phyloP scores from a whole-genome alignment of 495 filamentous ascomycete species.

The Opeltia flavorubescens region DNA sequence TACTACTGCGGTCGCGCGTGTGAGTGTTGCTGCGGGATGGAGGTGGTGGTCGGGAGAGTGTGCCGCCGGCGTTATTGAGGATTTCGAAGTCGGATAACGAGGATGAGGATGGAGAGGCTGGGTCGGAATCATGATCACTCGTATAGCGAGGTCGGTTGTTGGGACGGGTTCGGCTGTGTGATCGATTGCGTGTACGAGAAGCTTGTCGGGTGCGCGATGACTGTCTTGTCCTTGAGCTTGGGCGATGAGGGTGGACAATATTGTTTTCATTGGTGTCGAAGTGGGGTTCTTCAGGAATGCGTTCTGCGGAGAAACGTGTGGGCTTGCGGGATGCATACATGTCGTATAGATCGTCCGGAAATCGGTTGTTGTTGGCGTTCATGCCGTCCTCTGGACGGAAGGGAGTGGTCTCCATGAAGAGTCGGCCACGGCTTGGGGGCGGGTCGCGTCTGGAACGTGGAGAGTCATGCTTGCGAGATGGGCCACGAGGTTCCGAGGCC shows the following conservation, averaged over 20 bases:
- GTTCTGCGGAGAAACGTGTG: constrained; percentile 3
- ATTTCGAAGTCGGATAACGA: constrained; percentile 53
- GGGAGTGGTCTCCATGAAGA: constrained; percentile 21
- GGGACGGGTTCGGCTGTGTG: constrained; percentile 1
- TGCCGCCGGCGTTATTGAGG: constrained; percentile 30
- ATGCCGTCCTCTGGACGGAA: constrained; percentile 18
- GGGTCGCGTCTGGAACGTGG: constrained; percentile 10
- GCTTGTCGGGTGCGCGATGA: not conserved
- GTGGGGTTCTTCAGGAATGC: constrained; percentile 1
- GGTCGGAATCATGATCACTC: constrained; percentile 51
- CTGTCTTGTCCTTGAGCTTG: constrained; percentile 1
- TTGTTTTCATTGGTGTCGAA: constrained; percentile 45
- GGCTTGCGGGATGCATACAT: constrained; percentile 24
- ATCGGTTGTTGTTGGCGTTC: constrained; percentile 41
- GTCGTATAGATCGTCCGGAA: constrained; percentile 49
- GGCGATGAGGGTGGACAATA: not conserved
- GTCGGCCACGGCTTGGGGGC: constrained; percentile 6
- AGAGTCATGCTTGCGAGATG: constrained; percentile 10
- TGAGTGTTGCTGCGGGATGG: not conserved
- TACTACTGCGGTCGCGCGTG: constrained; percentile 7
- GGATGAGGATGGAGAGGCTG: constrained; percentile 6
- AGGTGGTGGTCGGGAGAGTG: constrained; percentile 22
- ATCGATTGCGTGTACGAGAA: constrained; percentile 4
- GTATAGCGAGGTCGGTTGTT: constrained; percentile 19
- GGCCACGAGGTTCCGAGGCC: constrained; percentile 39